Evolutionary conservation across 306 rosid genomes (phyloP).

Genomic region (Rubus parviflorus): DNA sequence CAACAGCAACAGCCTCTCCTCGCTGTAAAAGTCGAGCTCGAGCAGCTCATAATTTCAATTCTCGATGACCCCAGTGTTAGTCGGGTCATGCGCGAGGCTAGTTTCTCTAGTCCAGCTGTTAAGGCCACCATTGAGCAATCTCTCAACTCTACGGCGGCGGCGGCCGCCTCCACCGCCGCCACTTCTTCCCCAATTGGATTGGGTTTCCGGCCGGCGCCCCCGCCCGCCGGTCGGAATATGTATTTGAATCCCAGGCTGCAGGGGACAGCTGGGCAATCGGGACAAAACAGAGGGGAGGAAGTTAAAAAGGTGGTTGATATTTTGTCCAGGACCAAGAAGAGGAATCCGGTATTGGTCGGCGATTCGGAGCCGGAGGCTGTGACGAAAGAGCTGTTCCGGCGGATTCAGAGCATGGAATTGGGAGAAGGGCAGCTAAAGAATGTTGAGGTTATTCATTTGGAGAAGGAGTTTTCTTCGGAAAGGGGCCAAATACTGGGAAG

Average conservation of each 20-base stretch:
- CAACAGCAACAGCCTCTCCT: conserved; percentile 95
- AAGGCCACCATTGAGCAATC: conserved; percentile 87
- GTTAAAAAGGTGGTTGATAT: conserved; percentile 65
- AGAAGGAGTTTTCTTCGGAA: conserved; percentile 68
- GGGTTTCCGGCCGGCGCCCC: conserved; percentile 54
- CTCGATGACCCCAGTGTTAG: conserved; percentile 98
- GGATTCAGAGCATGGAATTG: conserved; percentile 66
- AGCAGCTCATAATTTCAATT: conserved; percentile 86
- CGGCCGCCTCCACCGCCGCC: conserved; percentile 29
- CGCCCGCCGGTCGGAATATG: conserved; percentile 44
- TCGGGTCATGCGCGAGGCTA: conserved; percentile 94
- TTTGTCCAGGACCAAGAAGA: conserved; percentile 55
- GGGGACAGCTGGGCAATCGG: conserved; percentile 48
- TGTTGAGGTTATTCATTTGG: conserved; percentile 64
- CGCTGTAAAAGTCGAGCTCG: conserved; percentile 91
- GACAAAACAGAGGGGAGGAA: conserved; percentile 64
- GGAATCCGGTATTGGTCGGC: conserved; percentile 90
- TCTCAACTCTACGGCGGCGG: conserved; percentile 44
- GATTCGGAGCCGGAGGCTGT: conserved; percentile 87
- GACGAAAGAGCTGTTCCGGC: conserved; percentile 63
- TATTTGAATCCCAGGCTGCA: conserved; percentile 82
- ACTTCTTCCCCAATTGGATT: conserved; percentile 53
- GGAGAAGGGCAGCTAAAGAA: conserved; percentile 49
- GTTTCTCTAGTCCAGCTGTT: conserved; percentile 89
- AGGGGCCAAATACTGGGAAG: conserved; percentile 45